phyloP scores from a whole-genome alignment of 768 basidiomycete species.

The Rhodosporidiobolus sp. region DNA sequence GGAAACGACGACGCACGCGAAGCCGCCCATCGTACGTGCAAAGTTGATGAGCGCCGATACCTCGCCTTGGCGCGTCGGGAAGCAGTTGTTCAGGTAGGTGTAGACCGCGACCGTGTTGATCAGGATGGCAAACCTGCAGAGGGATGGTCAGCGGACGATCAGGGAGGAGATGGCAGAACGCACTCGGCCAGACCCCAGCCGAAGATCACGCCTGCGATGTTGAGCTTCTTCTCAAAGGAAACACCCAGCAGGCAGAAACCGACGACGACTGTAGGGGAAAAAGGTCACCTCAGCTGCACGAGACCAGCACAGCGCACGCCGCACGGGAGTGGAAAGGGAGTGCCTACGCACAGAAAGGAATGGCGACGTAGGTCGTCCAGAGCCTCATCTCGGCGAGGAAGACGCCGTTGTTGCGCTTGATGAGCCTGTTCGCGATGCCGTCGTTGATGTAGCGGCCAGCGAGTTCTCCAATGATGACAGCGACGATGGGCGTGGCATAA shows the following conservation, averaged over 20 bases:
- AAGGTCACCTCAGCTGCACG: background rate
- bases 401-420: constrained; percentile 58
- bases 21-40: constrained; percentile 54
- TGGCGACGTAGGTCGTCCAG: constrained; percentile 63
- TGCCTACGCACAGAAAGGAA: constrained; percentile 56
- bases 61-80: constrained; percentile 55
- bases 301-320: too few relatives aligned
- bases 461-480: constrained; percentile 58
- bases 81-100: constrained; percentile 48
- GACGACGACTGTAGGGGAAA: constrained; percentile 50
- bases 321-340: too few relatives aligned
- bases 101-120: constrained; percentile 65
- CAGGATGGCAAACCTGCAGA: constrained; percentile 49
- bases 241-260: constrained; percentile 60
- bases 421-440: constrained; percentile 54
- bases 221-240: constrained; percentile 34
- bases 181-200: constrained; percentile 62
- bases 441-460: constrained; percentile 59
- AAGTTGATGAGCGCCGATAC: constrained; percentile 63
- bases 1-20: constrained; percentile 50
- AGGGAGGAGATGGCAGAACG: background rate
- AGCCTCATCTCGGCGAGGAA: constrained; percentile 56
- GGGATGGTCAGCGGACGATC: too few relatives aligned
- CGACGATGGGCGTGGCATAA: constrained; percentile 50
- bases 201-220: constrained; percentile 55